Conservation (phyloP, 75 land plant species). For the Larix kaempferi region DNA sequence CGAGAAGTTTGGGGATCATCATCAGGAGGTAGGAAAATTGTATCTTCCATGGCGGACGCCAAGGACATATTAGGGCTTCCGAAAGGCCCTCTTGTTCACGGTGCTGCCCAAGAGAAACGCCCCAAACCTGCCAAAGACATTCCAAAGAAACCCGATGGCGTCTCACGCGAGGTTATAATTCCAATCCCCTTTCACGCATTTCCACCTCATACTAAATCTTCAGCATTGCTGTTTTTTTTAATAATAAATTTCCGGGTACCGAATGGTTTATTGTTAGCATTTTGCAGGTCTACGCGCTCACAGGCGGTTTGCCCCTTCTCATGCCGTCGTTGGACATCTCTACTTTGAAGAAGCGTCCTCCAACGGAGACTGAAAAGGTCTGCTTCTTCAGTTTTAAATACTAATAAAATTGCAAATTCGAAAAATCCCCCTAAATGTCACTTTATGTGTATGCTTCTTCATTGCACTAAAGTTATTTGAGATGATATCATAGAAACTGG, state of each 20-base stretch:
- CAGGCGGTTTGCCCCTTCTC: constrained; percentile 86
- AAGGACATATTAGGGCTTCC: constrained; percentile 97
- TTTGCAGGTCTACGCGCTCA: constrained; percentile 87
- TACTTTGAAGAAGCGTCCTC: constrained; percentile 53
- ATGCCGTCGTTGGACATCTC: constrained; percentile 78
- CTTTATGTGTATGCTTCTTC: constrained; percentile 1
- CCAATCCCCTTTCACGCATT: background rate
- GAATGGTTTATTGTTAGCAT: background rate
- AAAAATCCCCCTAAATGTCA: background rate
- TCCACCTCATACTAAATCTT: background rate
- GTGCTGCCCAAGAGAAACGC: constrained; percentile 64
- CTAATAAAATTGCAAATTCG: background rate
- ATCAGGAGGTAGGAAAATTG: background rate
- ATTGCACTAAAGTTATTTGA: background rate
- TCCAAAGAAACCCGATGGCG: constrained; percentile 91
- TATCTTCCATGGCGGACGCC: constrained; percentile 47
- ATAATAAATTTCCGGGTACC: background rate
- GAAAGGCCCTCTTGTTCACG: constrained; percentile 25
- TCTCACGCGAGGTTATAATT: constrained; percentile 74
- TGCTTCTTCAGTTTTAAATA: background rate
- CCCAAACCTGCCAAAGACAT: constrained; percentile 65
- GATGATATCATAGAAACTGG: too few relatives aligned
- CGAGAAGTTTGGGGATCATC: too few relatives aligned
- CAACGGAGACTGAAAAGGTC: constrained; percentile 68
- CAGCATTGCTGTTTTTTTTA: constrained; percentile 7